phyloP scores from a whole-genome alignment of 2,329 filamentous ascomycete species.

The Diplodia intermedia region DNA sequence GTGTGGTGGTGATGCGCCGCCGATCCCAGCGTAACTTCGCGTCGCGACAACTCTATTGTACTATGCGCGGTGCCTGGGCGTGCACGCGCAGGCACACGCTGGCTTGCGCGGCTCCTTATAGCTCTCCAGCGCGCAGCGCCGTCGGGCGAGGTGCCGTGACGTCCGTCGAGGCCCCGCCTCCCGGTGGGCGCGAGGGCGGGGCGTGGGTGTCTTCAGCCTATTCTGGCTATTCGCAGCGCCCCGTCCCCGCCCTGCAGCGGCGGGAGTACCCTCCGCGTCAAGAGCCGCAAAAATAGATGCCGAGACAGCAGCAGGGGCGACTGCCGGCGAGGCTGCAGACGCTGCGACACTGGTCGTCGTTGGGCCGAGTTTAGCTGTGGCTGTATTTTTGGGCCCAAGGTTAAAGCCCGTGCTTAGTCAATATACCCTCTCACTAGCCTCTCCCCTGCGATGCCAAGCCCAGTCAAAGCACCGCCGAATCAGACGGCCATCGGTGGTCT shows the following conservation, averaged over 20 bases:
- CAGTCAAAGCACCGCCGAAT: not conserved
- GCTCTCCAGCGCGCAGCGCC: not conserved
- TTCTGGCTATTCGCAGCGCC: slow-evolving; percentile 22
- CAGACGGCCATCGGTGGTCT: slow-evolving; percentile 18
- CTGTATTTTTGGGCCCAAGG: slow-evolving; percentile 24
- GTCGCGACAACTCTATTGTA: slow-evolving; percentile 20
- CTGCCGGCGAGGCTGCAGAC: slow-evolving; percentile 24
- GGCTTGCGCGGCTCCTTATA: slow-evolving; percentile 5
- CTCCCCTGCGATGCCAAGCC: slow-evolving; percentile 11
- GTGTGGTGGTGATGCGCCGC: slow-evolving; percentile 23
- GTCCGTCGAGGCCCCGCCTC: too few species aligned
- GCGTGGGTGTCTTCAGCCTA: slow-evolving; percentile 15
- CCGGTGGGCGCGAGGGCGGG: slow-evolving; percentile 23
- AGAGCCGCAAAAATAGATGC: slow-evolving; percentile 27
- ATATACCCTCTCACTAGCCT: not conserved
- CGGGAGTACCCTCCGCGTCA: slow-evolving; percentile 17
- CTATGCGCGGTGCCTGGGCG: slow-evolving; percentile 7
- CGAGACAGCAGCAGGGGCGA: slow-evolving; percentile 26
- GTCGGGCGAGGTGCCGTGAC: slow-evolving; percentile 24
- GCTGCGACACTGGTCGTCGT: slow-evolving; percentile 25
- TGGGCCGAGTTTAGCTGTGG: slow-evolving; percentile 21
- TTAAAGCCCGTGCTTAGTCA: slow-evolving; percentile 29
- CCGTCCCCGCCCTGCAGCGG: slow-evolving; percentile 16
- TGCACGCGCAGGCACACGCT: not conserved
- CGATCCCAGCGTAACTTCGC: slow-evolving; percentile 30